Percentiles rank a stretch among this genome's conserved stretches.
Conservation (phyloP, 805 yeast species). For the Starmera dryadoides region DNA sequence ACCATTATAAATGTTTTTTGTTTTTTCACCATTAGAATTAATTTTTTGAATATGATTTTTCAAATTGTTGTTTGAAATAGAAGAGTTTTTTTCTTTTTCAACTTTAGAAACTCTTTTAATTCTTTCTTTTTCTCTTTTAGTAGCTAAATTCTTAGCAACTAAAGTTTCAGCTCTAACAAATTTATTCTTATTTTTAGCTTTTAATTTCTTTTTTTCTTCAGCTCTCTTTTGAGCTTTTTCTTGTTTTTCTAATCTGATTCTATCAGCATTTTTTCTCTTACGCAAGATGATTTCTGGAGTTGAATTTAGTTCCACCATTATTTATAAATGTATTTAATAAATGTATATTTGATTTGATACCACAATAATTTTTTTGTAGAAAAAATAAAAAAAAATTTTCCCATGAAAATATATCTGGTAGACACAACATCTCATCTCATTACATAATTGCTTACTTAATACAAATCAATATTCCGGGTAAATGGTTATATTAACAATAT, state of each 20-base stretch:
- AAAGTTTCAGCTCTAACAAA: slow-evolving; percentile 72
- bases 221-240: slow-evolving; percentile 49
- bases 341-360: background rate
- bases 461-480: too few relatives aligned
- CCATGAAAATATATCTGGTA: background rate
- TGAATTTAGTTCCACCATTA: slow-evolving; percentile 39
- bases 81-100: slow-evolving; percentile 32
- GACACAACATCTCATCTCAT: background rate
- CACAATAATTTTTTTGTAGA: too few relatives aligned
- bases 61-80: slow-evolving; percentile 12
- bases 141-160: slow-evolving; percentile 57
- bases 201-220: slow-evolving; percentile 36
- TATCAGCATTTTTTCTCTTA: slow-evolving; percentile 74
- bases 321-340: background rate
- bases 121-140: slow-evolving; percentile 62
- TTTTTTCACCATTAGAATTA: slow-evolving; percentile 22
- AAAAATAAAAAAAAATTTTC: too few relatives aligned
- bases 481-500: too few relatives aligned
- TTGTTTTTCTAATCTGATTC: slow-evolving; percentile 66
- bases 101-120: slow-evolving; percentile 52
- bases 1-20: slow-evolving; percentile 31
- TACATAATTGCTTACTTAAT: too few relatives aligned
- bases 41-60: slow-evolving; percentile 27
- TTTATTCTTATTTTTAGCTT: slow-evolving; percentile 35
- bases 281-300: slow-evolving; percentile 73